Percentiles rank a stretch among this genome's conserved stretches.
Conservation (phyloP, 129 eudicot species). For the Escallonia herrerae region DNA sequence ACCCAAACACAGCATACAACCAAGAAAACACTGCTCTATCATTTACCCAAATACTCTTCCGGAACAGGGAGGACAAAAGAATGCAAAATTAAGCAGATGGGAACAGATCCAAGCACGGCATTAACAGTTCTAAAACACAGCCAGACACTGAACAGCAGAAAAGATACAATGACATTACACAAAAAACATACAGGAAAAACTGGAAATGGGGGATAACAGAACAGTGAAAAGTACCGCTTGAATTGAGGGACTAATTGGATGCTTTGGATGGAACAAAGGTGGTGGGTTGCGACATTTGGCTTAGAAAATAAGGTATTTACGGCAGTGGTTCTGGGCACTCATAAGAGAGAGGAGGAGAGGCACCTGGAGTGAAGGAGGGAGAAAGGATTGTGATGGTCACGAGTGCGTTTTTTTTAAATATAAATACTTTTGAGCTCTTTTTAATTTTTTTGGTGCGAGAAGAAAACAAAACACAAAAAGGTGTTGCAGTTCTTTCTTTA, state of each 20-base stretch:
- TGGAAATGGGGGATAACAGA: constrained; percentile 10
- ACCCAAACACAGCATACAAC: too few relatives aligned
- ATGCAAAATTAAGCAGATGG: neutral
- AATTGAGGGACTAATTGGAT: neutral
- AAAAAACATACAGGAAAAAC: neutral
- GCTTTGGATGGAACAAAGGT: constrained; percentile 3
- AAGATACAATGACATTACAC: constrained; percentile 9
- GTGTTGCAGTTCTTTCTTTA: neutral
- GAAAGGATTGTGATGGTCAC: constrained; percentile 28
- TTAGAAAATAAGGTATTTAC: constrained; percentile 29
- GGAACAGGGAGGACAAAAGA: neutral
- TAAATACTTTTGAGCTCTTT: constrained; percentile 19
- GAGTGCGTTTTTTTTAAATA: constrained; percentile 27
- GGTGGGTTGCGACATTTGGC: constrained; percentile 2
- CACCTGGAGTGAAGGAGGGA: constrained; percentile 18
- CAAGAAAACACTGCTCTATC: neutral
- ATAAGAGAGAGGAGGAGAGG: constrained; percentile 30
- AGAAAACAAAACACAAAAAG: neutral
- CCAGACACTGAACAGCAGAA: neutral
- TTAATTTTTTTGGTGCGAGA: neutral
- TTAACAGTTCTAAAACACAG: neutral
- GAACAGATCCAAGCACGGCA: neutral
- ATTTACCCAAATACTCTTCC: neutral
- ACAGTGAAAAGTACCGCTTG: constrained; percentile 6
- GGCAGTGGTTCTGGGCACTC: constrained; percentile 28